phyloP scores from a whole-genome alignment of 208 protist species.

The Trypanosomatidae sp. region DNA sequence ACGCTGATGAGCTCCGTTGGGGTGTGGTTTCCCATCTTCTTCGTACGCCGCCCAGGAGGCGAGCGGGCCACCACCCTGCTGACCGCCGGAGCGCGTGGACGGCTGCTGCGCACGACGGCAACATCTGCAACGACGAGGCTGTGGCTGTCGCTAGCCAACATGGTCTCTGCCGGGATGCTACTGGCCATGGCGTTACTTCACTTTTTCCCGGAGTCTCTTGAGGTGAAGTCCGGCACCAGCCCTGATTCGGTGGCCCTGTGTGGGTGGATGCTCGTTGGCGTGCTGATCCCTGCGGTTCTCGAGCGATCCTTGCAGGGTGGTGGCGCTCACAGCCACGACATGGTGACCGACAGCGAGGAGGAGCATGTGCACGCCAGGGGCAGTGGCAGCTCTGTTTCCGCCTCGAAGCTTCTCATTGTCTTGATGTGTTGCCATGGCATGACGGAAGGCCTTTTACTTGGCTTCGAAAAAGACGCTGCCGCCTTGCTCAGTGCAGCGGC shows the following conservation, averaged over 20 bases:
- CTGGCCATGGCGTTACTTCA: slow-evolving; percentile 59
- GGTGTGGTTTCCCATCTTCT: slow-evolving; percentile 50
- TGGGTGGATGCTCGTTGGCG: slow-evolving; percentile 42
- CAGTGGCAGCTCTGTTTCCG: slow-evolving; percentile 9
- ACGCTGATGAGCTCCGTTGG: slow-evolving; percentile 51
- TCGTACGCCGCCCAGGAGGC: slow-evolving; percentile 15
- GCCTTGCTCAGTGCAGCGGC: slow-evolving; percentile 41
- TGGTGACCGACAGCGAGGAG: slow-evolving; percentile 1
- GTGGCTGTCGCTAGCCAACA: slow-evolving; percentile 61
- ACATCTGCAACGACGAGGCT: slow-evolving; percentile 6
- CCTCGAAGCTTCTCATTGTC: slow-evolving; percentile 39
- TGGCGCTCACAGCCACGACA: slow-evolving; percentile 28
- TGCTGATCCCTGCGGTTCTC: slow-evolving; percentile 66
- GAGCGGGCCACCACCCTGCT: neutral
- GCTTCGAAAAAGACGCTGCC: slow-evolving; percentile 31
- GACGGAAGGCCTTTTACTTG: slow-evolving; percentile 66
- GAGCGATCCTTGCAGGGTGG: slow-evolving; percentile 27
- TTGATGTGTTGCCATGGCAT: slow-evolving; percentile 76
- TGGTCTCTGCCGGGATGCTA: slow-evolving; percentile 66
- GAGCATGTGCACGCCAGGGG: slow-evolving; percentile 9
- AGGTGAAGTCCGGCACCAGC: neutral
- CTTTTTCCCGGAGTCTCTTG: slow-evolving; percentile 50
- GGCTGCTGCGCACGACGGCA: neutral
- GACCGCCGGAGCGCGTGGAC: slow-evolving; percentile 1
- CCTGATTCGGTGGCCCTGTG: slow-evolving; percentile 19